A percentile compares a stretch with the other conserved stretches of the same genome.
Evolutionary conservation across 2,329 filamentous ascomycete species (phyloP).

Genomic region (Aspergillus neoniger): DNA sequence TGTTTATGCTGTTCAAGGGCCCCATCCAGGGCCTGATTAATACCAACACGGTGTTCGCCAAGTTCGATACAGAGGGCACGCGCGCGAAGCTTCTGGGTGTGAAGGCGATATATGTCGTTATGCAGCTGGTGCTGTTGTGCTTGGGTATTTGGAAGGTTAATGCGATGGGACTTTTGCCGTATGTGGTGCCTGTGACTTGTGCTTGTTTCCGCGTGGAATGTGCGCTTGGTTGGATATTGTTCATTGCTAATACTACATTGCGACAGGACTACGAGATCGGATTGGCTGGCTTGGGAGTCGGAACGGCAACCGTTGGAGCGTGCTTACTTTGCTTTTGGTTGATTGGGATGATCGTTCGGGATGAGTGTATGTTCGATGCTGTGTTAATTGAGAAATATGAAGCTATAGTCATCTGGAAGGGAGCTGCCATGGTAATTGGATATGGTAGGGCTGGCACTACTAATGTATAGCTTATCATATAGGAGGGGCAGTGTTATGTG

Average conservation of each 20-base stretch:
- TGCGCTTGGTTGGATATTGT: background rate
- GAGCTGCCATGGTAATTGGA: background rate
- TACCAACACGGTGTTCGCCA: conserved; percentile 85
- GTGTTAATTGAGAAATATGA: background rate
- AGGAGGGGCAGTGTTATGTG: background rate
- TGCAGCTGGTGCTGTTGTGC: conserved; percentile 80
- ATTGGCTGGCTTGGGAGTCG: conserved; percentile 96
- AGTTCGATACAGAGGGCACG: conserved; percentile 82
- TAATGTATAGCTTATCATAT: background rate
- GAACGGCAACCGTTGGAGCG: conserved; percentile 69
- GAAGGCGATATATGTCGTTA: conserved; percentile 83
- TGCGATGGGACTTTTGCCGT: conserved; percentile 91
- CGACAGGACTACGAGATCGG: conserved; percentile 82
- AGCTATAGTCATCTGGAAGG: background rate
- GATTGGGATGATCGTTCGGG: background rate
- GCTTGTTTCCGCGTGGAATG: background rate
- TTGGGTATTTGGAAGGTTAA: conserved; percentile 97
- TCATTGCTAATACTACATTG: conserved; percentile 7
- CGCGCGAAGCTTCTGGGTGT: conserved; percentile 72
- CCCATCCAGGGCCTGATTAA: conserved; percentile 80
- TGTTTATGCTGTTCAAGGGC: conserved; percentile 98
- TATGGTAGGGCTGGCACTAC: background rate
- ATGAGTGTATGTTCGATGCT: background rate
- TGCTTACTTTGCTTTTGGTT: conserved; percentile 61
- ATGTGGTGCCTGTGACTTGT: conserved; percentile 44